Conservation (phyloP, 192 early-diverging fungal genomes). For the Coemansia sp. region DNA sequence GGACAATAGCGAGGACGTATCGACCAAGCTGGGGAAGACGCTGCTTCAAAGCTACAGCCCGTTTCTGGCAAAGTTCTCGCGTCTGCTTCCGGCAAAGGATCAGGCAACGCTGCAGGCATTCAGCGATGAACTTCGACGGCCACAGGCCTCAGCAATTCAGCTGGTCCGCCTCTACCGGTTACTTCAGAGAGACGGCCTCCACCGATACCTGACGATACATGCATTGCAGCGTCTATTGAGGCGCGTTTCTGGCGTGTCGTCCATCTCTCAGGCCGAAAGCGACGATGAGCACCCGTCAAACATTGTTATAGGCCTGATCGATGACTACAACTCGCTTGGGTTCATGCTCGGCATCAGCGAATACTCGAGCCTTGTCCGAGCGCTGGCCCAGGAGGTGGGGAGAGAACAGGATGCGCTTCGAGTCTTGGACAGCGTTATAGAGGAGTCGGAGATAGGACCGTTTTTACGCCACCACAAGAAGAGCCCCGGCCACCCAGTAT, state of each 20-base stretch:
- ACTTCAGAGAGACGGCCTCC: conserved; percentile 12
- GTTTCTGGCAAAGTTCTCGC: conserved; percentile 34
- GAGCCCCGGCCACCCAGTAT: too few species aligned
- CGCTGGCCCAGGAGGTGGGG: conserved; percentile 32
- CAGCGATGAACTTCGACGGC: conserved; percentile 13
- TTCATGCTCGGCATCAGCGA: conserved; percentile 21
- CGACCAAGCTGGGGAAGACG: conserved; percentile 18
- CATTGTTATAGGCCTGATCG: conserved; percentile 19
- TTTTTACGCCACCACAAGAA: too few species aligned
- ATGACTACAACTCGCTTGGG: conserved; percentile 29
- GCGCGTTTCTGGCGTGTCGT: conserved; percentile 11
- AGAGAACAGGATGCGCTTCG: conserved; percentile 29
- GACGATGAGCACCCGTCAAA: conserved; percentile 13
- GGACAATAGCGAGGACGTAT: too few species aligned
- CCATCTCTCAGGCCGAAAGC: background rate
- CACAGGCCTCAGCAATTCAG: conserved; percentile 3
- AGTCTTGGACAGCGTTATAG: conserved; percentile 38
- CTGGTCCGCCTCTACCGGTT: conserved; percentile 10
- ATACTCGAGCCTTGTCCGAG: conserved; percentile 31
- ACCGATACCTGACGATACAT: conserved; percentile 26
- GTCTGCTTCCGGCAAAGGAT: conserved; percentile 21
- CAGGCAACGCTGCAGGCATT: conserved; percentile 20
- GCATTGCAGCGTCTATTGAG: conserved; percentile 31
- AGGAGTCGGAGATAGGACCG: conserved; percentile 28
- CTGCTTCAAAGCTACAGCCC: conserved; percentile 22